Conservation (phyloP, 1,139 yeast genomes). For the Yamadazyma diospyri region DNA sequence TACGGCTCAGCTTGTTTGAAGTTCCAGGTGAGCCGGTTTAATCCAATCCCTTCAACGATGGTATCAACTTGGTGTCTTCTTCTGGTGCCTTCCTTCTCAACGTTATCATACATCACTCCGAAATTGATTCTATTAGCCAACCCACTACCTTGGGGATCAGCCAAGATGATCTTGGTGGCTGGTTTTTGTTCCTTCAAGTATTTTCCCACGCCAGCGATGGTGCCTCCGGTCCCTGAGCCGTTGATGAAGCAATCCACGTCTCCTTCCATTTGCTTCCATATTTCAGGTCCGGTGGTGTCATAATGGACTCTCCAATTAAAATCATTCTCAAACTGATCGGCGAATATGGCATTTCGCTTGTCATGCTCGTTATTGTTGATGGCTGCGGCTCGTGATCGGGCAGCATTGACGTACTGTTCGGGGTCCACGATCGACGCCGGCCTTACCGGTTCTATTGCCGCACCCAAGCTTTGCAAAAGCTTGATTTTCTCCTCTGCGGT, state of each 20-base stretch:
- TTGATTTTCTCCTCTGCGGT: constrained; percentile 81
- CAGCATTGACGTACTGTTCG: constrained; percentile 87
- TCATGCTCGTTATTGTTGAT: constrained; percentile 42
- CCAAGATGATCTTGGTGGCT: constrained; percentile 51
- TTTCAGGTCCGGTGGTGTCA: constrained; percentile 86
- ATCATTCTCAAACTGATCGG: constrained; percentile 94
- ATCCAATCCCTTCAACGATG: constrained; percentile 87
- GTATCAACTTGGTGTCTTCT: constrained; percentile 97
- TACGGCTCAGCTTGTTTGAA: constrained; percentile 65
- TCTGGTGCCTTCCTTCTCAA: constrained; percentile 89
- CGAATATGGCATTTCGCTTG: constrained; percentile 64
- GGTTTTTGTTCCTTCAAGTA: constrained; percentile 55
- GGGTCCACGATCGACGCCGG: constrained; percentile 97
- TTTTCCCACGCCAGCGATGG: constrained; percentile 83
- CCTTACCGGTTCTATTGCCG: constrained; percentile 79
- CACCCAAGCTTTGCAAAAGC: constrained; percentile 72
- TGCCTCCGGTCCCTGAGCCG: constrained; percentile 75
- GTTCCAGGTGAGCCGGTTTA: constrained; percentile 81
- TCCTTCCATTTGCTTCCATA: constrained; percentile 61
- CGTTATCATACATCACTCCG: constrained; percentile 91
- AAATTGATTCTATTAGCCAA: constrained; percentile 76
- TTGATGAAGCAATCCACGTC: constrained; percentile 73
- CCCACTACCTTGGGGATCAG: constrained; percentile 97
- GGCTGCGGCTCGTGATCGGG: constrained; percentile 60
- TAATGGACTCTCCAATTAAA: constrained; percentile 87